phyloP scores from a whole-genome alignment of 495 filamentous ascomycete genomes.

The Xylaria acuta region DNA sequence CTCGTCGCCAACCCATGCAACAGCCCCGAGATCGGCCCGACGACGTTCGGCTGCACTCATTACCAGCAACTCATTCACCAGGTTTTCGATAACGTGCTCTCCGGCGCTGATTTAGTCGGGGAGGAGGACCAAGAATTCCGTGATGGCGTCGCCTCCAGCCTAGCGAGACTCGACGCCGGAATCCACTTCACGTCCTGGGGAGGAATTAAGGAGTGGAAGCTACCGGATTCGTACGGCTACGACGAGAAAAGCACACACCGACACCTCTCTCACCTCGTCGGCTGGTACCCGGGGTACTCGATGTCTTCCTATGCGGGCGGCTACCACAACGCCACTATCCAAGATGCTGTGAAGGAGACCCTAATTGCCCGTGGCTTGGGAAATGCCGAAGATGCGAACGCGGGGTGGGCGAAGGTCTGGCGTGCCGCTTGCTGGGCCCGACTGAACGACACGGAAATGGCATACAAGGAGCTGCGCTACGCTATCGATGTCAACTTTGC shows the following conservation, averaged over 20 bases:
- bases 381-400: conserved; percentile 48
- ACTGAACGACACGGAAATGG: conserved; percentile 53
- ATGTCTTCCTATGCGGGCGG: conserved; percentile 41
- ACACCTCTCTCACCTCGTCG: conserved; percentile 59
- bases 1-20: conserved; percentile 60
- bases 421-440: conserved; percentile 58
- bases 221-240: conserved; percentile 39
- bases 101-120: conserved; percentile 23
- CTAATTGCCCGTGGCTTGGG: conserved; percentile 42
- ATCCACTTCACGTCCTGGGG: conserved; percentile 56
- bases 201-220: conserved; percentile 57
- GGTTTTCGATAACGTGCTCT: conserved; percentile 48
- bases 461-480: conserved; percentile 32
- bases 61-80: conserved; percentile 58
- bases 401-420: conserved; percentile 65
- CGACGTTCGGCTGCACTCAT: conserved; percentile 59
- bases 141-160: conserved; percentile 34
- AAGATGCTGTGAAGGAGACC: conserved; percentile 49
- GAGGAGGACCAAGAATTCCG: conserved; percentile 41
- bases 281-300: conserved; percentile 60
- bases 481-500: conserved; percentile 59
- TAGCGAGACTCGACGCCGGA: conserved; percentile 51
- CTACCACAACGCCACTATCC: conserved; percentile 42
- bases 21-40: conserved; percentile 58
- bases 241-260: conserved; percentile 56